phyloP scores from a whole-genome alignment of 2,329 filamentous ascomycete genomes.

The Didymella pomorum region DNA sequence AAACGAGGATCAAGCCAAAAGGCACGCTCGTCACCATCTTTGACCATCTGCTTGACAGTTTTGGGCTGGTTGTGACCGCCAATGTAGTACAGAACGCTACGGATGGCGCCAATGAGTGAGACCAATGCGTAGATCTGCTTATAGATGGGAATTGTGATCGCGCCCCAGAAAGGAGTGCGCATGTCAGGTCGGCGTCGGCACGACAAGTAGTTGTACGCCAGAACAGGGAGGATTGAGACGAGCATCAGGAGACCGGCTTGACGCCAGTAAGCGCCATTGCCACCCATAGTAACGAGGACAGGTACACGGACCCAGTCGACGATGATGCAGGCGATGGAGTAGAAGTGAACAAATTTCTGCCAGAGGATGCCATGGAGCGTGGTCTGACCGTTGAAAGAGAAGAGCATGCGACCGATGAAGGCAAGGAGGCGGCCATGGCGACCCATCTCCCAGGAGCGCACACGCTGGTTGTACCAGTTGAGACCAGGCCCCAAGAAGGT shows the following conservation, averaged over 20 bases:
- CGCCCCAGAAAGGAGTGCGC: conserved; percentile 25
- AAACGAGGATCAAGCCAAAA: conserved; percentile 31
- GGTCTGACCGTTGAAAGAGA: conserved; percentile 22
- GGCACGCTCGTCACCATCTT: conserved; percentile 21
- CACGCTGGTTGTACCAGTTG: conserved; percentile 30
- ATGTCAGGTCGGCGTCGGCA: conserved; percentile 27
- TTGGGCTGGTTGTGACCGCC: conserved; percentile 25
- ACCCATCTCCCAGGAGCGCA: conserved; percentile 30
- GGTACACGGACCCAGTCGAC: conserved; percentile 31
- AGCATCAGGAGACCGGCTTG: conserved; percentile 24
- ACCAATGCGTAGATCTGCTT: conserved; percentile 29
- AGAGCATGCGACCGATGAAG: conserved; percentile 21
- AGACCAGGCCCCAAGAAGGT: conserved; percentile 28
- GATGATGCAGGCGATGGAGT: conserved; percentile 26
- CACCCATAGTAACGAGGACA: conserved; percentile 23
- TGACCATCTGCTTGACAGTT: conserved; percentile 27
- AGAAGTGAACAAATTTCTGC: conserved; percentile 28
- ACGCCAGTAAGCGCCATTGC: conserved; percentile 23
- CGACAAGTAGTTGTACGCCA: conserved; percentile 25
- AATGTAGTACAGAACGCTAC: conserved; percentile 22
- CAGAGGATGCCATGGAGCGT: conserved; percentile 26
- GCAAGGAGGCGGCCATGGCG: conserved; percentile 29
- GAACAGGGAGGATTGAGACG: conserved; percentile 20
- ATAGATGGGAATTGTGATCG: conserved; percentile 24
- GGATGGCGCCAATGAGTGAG: conserved; percentile 25